These are phyloP conservation scores for Nigrospora sphaerica DNA, from an alignment of 2,329 filamentous ascomycete species.

Conservation along the genomic window DNA sequence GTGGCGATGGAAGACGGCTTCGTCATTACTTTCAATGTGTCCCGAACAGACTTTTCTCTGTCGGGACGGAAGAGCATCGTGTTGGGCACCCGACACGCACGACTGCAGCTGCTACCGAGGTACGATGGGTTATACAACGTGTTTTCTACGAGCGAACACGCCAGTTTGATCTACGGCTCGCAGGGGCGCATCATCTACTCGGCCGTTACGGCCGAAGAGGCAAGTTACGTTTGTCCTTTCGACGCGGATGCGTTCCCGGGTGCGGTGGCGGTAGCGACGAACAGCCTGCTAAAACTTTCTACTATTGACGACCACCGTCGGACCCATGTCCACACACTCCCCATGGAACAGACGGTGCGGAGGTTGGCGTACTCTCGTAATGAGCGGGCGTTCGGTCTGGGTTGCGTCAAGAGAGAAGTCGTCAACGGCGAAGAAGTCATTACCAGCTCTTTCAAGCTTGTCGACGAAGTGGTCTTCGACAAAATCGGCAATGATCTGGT, in stretches of 20 bases:
- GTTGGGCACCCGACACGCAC: slow-evolving; percentile 77
- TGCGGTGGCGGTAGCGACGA: slow-evolving; percentile 74
- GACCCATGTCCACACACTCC: slow-evolving; percentile 79
- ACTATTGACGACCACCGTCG: slow-evolving; percentile 76
- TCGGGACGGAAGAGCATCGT: slow-evolving; percentile 73
- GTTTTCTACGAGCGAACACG: slow-evolving; percentile 90
- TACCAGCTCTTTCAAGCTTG: slow-evolving; percentile 75
- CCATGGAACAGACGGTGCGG: slow-evolving; percentile 75
- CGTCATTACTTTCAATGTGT: slow-evolving; percentile 75
- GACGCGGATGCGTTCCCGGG: slow-evolving; percentile 73
- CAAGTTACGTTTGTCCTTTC: slow-evolving; percentile 75
- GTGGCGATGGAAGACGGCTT: slow-evolving; percentile 89
- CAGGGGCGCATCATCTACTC: slow-evolving; percentile 89
- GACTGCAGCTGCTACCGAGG: slow-evolving; percentile 70
- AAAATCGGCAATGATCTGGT: slow-evolving; percentile 63
- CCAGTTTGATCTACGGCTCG: slow-evolving; percentile 84
- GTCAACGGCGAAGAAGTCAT: slow-evolving; percentile 66
- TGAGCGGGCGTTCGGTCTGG: slow-evolving; percentile 77
- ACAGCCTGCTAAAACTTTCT: slow-evolving; percentile 69
- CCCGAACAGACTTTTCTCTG: slow-evolving; percentile 52
- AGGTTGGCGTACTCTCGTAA: slow-evolving; percentile 77
- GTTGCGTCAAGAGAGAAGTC: slow-evolving; percentile 72
- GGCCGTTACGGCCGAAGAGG: slow-evolving; percentile 83
- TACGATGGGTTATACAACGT: slow-evolving; percentile 65
- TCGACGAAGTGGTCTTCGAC: slow-evolving; percentile 84